Base-by-base conservation (phyloP, 148 eudicot genomes). In the Drosera capensis region DNA sequence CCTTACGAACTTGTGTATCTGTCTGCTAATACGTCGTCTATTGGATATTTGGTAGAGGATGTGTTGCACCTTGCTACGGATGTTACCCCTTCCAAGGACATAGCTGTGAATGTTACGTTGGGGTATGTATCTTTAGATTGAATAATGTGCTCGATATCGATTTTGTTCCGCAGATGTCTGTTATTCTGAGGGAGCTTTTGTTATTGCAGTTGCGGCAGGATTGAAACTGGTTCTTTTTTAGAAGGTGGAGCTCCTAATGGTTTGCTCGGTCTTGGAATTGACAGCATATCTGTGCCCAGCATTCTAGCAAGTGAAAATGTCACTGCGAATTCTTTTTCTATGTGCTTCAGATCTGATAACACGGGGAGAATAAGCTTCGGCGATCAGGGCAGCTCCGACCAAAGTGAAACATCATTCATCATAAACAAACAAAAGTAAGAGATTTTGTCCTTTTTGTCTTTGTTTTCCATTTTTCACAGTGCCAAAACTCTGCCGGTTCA, bases 191-290 rank as follows among this genome's bases (percentile, higher is more conserved):
- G n/a, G 22, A 36, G 26, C 11, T 49, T 13, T 40, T 14, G 53
- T 41, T 13, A 7, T 68, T 68, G 67, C 73, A 90, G 99, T 23
- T 90, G 99, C 62, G 95, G 99, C 24, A 68, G 52, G 18, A 12
- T 47, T 36, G 80, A 80, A 55, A 84, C 95, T 14, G 99, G 99
- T 40, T 65, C 77, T 50, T 85, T 90, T 70, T 66, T 90, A 61
- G 54, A 66, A 36, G 70, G 74, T 46, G 95, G 73, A 25, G 99
- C 93, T 61, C 84, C 86, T n/a, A 90, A 85, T 49, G 99, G 99
- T 46, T 67, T 90, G 34, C 70, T 90, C 56, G 99, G 99, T 30
- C 85, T 90, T 2, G 73, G 88, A 14, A 80, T 76, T 73, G 68
- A 71, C 26, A 45, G 52, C 34, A 31, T 73, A 45, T 90, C 99